These are phyloP conservation scores for Sphaceloma murrayae DNA, from an alignment of 2,329 filamentous ascomycete genomes.

Conservation along the genomic window DNA sequence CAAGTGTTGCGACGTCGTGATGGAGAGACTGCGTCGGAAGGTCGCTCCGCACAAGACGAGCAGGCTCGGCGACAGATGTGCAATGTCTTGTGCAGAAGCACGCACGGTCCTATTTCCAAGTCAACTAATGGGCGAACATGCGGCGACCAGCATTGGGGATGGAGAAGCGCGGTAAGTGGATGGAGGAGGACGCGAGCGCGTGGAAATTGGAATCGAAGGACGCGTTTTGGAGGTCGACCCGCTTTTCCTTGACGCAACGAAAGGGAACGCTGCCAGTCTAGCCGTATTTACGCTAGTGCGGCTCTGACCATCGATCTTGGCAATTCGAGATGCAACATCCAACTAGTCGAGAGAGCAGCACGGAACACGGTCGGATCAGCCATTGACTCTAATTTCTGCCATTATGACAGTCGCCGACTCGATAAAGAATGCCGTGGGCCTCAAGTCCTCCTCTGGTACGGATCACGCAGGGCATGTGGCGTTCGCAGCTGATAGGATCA, in stretches of 20 bases:
- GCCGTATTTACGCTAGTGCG: too few relatives aligned
- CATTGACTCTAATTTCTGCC: conserved; percentile 14
- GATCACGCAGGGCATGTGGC: neutral
- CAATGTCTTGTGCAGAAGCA: conserved; percentile 7
- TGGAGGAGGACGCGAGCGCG: conserved; percentile 11
- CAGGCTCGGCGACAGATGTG: conserved; percentile 8
- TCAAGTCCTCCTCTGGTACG: conserved; percentile 31
- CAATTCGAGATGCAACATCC: conserved; percentile 12
- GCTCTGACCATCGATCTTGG: neutral
- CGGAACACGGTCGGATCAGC: neutral
- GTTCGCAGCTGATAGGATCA: conserved; percentile 20
- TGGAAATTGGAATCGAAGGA: conserved; percentile 14
- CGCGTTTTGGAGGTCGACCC: conserved; percentile 14
- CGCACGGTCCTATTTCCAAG: conserved; percentile 14
- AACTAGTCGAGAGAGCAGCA: neutral
- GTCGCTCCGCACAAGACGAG: neutral
- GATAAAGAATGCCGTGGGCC: conserved; percentile 41
- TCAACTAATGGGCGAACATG: neutral
- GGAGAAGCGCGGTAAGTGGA: conserved; percentile 3
- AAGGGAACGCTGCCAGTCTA: too few relatives aligned
- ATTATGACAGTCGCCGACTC: conserved; percentile 37
- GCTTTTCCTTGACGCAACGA: too few relatives aligned
- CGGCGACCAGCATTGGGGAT: conserved; percentile 6
- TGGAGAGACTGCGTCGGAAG: neutral
- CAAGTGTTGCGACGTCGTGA: neutral